Base-by-base conservation (phyloP, 176 grass and related monocot genomes). In the Urochloa ruziziensis region DNA sequence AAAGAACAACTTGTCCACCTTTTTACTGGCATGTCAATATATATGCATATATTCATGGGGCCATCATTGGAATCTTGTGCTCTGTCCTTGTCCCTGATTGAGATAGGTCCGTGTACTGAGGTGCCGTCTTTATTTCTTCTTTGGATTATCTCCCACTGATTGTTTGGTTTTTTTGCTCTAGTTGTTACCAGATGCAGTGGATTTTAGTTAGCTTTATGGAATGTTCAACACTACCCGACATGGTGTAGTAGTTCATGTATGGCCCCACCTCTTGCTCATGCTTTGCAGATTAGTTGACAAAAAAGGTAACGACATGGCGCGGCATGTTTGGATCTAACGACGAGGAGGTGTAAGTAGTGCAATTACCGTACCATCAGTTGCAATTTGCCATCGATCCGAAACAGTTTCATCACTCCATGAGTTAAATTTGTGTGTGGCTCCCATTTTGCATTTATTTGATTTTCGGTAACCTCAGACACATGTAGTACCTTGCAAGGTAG, bases 51-150 rank as follows among this genome's bases (percentile, higher is more conserved):
- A 27, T 30, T 10, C 35, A 48, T 30, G 68, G 68, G 18, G 68
- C 6, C 42, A 70, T 4, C 16, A 72, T 72, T 72, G 69, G 44
- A 72, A 32, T 28, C 46, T 49, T 72, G 25, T 49, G 43, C 69
- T 72, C 69, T 72, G 43, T 72, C 69, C 43, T 49, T 72, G 43
- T 49, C 69, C 68, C 27, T 48, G 15, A 49, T 72, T 72, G 69
- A 30, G 27, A 72, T 71, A 47, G 2, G 5, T 62, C 30, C 2
- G 28, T 71, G 68, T 71, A 47, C 42, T 29, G 67, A 47, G 29
- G n/a, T 70, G 14, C 11, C 40, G 47, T 70, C 36, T 69, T 69
- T 2, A 8, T 70, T 46, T 70, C 39, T 15, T 70, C n/a, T 46
- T 46, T 70, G 24, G n/a, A 46, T 70, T 57, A 57, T 47, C 40